Percentiles rank a stretch among this genome's conserved stretches.
Evolutionary conservation across 2,329 filamentous ascomycete genomes (phyloP).

Genomic region (Graphium sp.): DNA sequence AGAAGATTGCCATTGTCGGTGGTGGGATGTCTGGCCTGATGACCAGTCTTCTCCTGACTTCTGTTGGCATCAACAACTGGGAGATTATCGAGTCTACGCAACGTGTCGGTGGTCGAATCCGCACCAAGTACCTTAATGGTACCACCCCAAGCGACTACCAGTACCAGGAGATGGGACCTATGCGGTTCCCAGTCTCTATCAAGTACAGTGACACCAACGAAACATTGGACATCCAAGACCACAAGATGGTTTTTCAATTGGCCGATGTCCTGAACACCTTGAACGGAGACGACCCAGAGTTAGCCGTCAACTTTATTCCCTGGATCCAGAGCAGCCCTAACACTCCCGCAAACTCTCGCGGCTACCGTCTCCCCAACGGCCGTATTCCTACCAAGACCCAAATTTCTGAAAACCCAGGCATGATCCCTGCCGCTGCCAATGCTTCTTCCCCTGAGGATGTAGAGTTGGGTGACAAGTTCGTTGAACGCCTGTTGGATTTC

Average conservation of each 20-base stretch:
- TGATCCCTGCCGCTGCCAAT: slow-evolving; percentile 10
- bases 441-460: slow-evolving; percentile 3
- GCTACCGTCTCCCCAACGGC: slow-evolving; percentile 29
- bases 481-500: slow-evolving; percentile 13
- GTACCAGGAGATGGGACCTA: slow-evolving; percentile 51
- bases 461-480: slow-evolving; percentile 16
- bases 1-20: slow-evolving; percentile 45
- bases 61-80: slow-evolving; percentile 40
- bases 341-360: slow-evolving; percentile 27
- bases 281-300: slow-evolving; percentile 30
- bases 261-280: slow-evolving; percentile 40
- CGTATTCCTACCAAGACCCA: slow-evolving; percentile 32
- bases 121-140: slow-evolving; percentile 45
- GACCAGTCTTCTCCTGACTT: slow-evolving; percentile 31
- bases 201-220: slow-evolving; percentile 32
- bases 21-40: slow-evolving; percentile 50
- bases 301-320: slow-evolving; percentile 42
- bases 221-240: slow-evolving; percentile 42
- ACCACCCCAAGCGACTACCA: slow-evolving; percentile 40
- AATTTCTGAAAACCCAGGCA: slow-evolving; percentile 23
- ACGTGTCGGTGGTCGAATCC: slow-evolving; percentile 45
- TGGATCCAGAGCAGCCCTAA: slow-evolving; percentile 42
- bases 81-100: slow-evolving; percentile 43
- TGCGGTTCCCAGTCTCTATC: slow-evolving; percentile 43
- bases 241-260: slow-evolving; percentile 48